phyloP scores from a whole-genome alignment of 805 yeast species.

The Hanseniaspora jakobsenii region DNA sequence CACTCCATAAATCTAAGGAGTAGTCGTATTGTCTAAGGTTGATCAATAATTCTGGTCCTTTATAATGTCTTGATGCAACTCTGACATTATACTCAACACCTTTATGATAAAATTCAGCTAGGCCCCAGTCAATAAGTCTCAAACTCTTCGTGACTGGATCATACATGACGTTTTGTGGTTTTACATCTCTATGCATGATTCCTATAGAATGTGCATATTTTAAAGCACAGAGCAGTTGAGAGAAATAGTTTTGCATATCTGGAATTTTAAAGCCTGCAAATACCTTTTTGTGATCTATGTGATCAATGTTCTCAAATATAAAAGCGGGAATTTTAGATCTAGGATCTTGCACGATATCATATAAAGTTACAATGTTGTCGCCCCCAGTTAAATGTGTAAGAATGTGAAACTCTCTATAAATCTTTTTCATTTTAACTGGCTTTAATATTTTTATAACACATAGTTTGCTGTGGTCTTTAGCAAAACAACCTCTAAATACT shows the following conservation, averaged over 20 bases:
- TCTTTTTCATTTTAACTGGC: conserved; percentile 87
- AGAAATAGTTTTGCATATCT: conserved; percentile 76
- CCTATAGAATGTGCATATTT: conserved; percentile 90
- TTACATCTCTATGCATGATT: conserved; percentile 87
- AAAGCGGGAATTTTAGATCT: conserved; percentile 77
- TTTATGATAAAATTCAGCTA: conserved; percentile 85
- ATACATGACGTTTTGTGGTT: conserved; percentile 89
- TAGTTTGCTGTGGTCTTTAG: conserved; percentile 24
- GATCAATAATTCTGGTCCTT: conserved; percentile 82
- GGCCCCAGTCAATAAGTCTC: conserved; percentile 86
- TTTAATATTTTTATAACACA: conserved; percentile 85
- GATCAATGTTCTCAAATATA: conserved; percentile 73
- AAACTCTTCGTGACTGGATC: conserved; percentile 54
- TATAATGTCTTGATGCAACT: conserved; percentile 83
- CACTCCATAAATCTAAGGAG: conserved; percentile 81
- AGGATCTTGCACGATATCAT: conserved; percentile 81
- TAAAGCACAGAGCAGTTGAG: conserved; percentile 66
- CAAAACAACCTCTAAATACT: conserved; percentile 60
- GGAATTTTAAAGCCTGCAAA: conserved; percentile 66
- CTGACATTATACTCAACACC: conserved; percentile 84
- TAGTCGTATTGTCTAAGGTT: conserved; percentile 78
- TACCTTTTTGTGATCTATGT: conserved; percentile 73
- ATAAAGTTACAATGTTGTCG: conserved; percentile 60
- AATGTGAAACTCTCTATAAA: conserved; percentile 79
- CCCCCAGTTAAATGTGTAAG: conserved; percentile 76